Conservation (phyloP, 768 basidiomycete species). For the Cubamyces sp. region DNA sequence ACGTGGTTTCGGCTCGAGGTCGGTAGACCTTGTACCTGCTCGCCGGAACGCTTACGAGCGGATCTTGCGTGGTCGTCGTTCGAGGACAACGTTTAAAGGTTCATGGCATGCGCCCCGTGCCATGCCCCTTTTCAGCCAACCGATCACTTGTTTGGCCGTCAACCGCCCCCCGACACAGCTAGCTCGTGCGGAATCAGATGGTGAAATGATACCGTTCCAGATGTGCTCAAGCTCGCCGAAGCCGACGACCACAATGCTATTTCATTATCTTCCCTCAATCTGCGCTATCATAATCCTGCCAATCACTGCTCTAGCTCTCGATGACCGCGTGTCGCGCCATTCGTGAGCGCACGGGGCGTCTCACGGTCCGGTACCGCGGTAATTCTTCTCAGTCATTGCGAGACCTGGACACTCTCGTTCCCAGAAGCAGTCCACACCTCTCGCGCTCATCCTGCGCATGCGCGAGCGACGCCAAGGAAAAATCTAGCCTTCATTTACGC, state of each 20-base stretch:
- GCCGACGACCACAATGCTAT: no score
- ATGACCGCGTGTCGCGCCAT: constrained; percentile 6
- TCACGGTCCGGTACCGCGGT: constrained; percentile 1
- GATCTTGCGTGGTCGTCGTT: constrained; percentile 14
- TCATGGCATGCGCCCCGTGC: constrained; percentile 33
- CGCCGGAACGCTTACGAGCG: constrained; percentile 9
- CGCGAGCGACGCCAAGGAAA: not conserved
- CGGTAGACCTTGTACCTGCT: constrained; percentile 13
- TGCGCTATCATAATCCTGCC: not conserved
- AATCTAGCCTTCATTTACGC: constrained; percentile 8
- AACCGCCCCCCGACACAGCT: not conserved
- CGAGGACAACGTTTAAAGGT: constrained; percentile 35
- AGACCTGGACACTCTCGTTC: not conserved
- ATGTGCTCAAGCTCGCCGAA: no score
- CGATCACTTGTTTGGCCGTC: constrained; percentile 23
- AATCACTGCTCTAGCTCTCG: no score
- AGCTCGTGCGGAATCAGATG: no score
- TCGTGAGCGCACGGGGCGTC: not conserved
- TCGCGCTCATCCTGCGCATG: constrained; percentile 4
- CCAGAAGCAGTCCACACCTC: not conserved
- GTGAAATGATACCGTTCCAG: no score
- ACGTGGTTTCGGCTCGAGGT: not conserved
- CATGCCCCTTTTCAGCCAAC: not conserved
- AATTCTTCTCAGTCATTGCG: not conserved
- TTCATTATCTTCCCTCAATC: constrained; percentile 6